Percentiles rank a stretch among this genome's conserved stretches.
These are phyloP conservation scores for Solanum habrochaites DNA, from an alignment of 257 asterid genomes.

Conservation along the genomic window DNA sequence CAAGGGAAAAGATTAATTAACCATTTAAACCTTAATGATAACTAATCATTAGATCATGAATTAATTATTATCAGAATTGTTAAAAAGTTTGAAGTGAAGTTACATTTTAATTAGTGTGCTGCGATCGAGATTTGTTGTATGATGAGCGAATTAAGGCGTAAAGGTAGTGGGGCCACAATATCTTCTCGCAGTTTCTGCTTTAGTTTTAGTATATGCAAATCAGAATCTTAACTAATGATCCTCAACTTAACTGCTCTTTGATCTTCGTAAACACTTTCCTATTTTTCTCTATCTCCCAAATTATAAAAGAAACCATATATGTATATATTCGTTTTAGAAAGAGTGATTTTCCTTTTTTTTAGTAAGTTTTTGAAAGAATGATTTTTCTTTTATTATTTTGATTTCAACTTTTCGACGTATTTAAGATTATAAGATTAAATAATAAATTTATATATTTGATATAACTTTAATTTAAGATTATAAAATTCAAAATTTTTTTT, in stretches of 20 bases:
- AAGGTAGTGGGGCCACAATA: conserved; percentile 6
- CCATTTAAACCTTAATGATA: not conserved
- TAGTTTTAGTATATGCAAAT: conserved; percentile 5
- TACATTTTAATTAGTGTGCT: conserved; percentile 4
- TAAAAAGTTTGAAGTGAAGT: not conserved
- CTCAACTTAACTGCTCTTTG: conserved; percentile 31
- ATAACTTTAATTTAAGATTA: too few species aligned
- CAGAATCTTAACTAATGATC: conserved; percentile 23
- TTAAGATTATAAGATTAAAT: too few species aligned
- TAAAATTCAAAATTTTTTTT: too few species aligned
- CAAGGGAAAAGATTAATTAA: not conserved
- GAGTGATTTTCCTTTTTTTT: too few species aligned
- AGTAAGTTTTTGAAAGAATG: too few species aligned
- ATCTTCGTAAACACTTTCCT: not conserved
- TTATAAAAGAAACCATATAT: too few species aligned
- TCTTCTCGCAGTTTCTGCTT: conserved; percentile 15
- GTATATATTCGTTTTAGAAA: too few species aligned
- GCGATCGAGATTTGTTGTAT: not conserved
- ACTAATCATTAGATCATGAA: conserved; percentile 9
- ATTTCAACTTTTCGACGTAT: too few species aligned
- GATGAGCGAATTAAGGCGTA: not conserved
- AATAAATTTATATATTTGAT: too few species aligned
- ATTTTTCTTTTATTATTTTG: too few species aligned
- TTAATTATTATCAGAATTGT: not conserved
- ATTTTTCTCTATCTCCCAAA: too few species aligned